Evolutionary conservation across 352 stramenopile species (phyloP), one percentile per base, ranked within the genome.

Genomic region (Albugo candida): DNA sequence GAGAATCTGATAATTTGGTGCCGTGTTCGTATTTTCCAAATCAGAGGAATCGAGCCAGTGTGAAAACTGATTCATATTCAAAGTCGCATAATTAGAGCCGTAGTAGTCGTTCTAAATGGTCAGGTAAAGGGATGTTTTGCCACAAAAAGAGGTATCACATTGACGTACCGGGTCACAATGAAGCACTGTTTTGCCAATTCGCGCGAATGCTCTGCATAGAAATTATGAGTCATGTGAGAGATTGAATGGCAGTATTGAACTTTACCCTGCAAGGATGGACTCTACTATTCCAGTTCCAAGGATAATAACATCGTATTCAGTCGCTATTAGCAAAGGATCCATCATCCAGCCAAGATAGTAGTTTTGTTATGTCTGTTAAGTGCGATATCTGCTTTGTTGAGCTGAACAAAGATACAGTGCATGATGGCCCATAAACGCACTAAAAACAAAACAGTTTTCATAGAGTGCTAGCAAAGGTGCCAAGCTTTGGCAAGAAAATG

Each of bases 251-350:
- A 21, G 24, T 2, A 17, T 16, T 20, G 11, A 8, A 2, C 50
- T 60, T 13, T 69, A 83, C 70, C 67, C 72, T 18, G 73, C 72
- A 24, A 85, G 58, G 41, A 88, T 83, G 40, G 67, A 71, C 47
- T 92, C 75, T 19, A 71, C 64, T 55, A 92, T 81, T 31, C 78
- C 78, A 11, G 78, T 92, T 47, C 78, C 78, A 13, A 92, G 59
- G 36, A 92, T 56, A 21, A 89, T 54, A 19, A 68, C 64, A 40
- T 89, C 78, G 49, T 81, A 89, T 51, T 80, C 62, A 37, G 55
- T 69, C 41, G 69, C 68, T 39, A 76, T 64, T 12, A 83, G 52
- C 45, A 45, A 69, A 21, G 60, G 47, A 39, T 83, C 71, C 71
- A 82, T 82, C 14, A 31, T 31, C 24, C 24, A 31, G 24, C 24